These are phyloP conservation scores for Alternaria arbusti DNA, from an alignment of 2,329 filamentous ascomycete species.

Conservation along the genomic window DNA sequence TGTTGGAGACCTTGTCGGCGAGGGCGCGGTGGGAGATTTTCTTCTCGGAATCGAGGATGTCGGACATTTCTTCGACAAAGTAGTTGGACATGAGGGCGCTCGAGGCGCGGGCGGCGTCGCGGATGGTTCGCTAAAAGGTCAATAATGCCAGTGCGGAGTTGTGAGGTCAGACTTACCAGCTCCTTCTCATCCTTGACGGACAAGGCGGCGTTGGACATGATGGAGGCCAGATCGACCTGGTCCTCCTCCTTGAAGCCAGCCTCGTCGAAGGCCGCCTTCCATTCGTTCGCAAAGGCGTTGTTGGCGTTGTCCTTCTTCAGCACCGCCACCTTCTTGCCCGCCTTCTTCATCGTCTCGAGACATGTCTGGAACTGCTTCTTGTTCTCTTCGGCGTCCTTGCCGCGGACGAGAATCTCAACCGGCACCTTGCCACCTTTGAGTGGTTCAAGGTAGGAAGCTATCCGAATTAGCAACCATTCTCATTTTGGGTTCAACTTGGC, in stretches of 20 bases:
- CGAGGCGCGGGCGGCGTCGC: slow-evolving; percentile 91
- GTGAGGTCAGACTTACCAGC: slow-evolving; percentile 58
- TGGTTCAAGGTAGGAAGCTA: slow-evolving; percentile 90
- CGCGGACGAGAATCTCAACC: slow-evolving; percentile 87
- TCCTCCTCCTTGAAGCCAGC: slow-evolving; percentile 80
- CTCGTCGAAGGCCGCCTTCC: slow-evolving; percentile 82
- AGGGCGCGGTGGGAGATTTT: slow-evolving; percentile 90
- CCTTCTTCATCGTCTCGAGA: slow-evolving; percentile 82
- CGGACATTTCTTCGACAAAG: slow-evolving; percentile 98
- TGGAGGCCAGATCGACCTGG: slow-evolving; percentile 82
- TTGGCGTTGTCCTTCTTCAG: slow-evolving; percentile 82
- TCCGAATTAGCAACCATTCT: slow-evolving; percentile 36
- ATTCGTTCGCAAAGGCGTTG: slow-evolving; percentile 94
- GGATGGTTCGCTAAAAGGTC: slow-evolving; percentile 73
- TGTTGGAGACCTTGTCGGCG: slow-evolving; percentile 85
- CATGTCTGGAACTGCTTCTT: slow-evolving; percentile 87
- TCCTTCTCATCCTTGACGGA: slow-evolving; percentile 95
- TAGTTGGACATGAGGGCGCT: slow-evolving; percentile 95
- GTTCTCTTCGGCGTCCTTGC: slow-evolving; percentile 91
- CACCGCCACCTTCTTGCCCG: slow-evolving; percentile 90
- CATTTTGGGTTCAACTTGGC: background rate
- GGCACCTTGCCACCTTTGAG: slow-evolving; percentile 92
- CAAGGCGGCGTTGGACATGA: slow-evolving; percentile 82
- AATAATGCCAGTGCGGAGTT: slow-evolving; percentile 6
- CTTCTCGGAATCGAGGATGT: slow-evolving; percentile 93